Base-by-base conservation (phyloP, 345 rosid species). In the Gossypium bickii region DNA sequence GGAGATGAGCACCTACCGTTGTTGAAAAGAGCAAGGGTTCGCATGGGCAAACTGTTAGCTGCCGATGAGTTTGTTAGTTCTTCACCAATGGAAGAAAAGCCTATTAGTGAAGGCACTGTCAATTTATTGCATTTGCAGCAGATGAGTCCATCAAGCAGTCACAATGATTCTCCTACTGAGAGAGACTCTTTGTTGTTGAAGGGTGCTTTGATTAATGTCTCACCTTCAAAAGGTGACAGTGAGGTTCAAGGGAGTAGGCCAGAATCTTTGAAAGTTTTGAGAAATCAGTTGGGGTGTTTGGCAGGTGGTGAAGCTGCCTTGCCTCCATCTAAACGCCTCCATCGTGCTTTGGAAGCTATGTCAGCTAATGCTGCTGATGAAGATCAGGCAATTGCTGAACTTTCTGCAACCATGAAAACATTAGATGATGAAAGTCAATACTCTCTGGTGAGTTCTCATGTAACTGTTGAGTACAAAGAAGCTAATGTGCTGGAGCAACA, bases 1-100 rank as follows among this genome's bases (percentile, higher is more conserved):
- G 98, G 97, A 56, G 98, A 94, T 80, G 92, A 89, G 82, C 98
- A 94, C 78, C 84, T 94, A 85, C 97, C 98, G 8, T 78, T 94
- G 66, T 85, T 89, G 71, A 94, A 94, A 84, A 89, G 97, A 74
- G 98, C 98, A 7, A 88, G 98, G 84, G 98, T 94, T 77, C 87
- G 97, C 65, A 89, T 92, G 98, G 83, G 97, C 53, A 85, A 88
- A 81, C 79, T 80, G 60, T 85, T 81, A 25, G 71, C 85, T 75
- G 78, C 80, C 13, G 85, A 82, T 65, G 82, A 79, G 69, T 70
- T 47, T 47, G 76, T 27, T 64, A 65, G 69, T 65, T 72, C 77
- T 79, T 78, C 82, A 63, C 86, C 55, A 76, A 51, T 75, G 34
- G 91, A 86, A 72, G 93, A 88, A 27, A 83, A 72, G 77, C 67